phyloP scores from a whole-genome alignment of 495 filamentous ascomycete genomes.

The Entonaema liquescens region DNA sequence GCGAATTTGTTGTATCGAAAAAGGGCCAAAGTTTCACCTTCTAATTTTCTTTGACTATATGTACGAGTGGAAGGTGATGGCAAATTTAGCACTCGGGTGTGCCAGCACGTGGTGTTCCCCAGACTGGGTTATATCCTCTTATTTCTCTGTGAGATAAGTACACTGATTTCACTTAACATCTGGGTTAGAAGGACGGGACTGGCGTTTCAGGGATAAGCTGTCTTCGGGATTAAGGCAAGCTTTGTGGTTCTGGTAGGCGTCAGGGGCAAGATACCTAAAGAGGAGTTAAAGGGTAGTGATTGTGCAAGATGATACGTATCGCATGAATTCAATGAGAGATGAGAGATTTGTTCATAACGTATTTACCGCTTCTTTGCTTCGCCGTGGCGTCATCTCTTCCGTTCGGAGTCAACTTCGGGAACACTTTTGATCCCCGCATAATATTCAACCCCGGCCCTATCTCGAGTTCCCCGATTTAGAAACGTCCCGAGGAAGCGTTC shows the following conservation, averaged over 20 bases:
- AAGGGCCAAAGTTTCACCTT: conserved; percentile 58
- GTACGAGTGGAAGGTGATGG: conserved; percentile 15
- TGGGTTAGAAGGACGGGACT: conserved; percentile 5
- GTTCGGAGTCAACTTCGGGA: neutral
- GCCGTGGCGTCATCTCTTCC: neutral
- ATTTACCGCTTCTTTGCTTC: neutral
- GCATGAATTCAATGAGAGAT: conserved; percentile 3
- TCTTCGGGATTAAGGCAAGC: conserved; percentile 1
- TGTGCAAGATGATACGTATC: conserved; percentile 6
- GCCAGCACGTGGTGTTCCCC: conserved; percentile 15
- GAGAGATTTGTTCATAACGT: neutral
- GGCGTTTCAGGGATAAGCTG: conserved; percentile 14
- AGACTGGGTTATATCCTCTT: conserved; percentile 7
- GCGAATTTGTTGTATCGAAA: conserved; percentile 75
- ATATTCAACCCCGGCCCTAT: neutral
- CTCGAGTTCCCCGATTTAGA: neutral
- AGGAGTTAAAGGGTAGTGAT: neutral
- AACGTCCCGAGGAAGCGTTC: neutral
- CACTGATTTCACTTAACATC: conserved; percentile 1
- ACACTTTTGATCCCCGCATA: neutral
- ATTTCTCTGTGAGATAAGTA: neutral
- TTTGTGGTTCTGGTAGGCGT: conserved; percentile 18
- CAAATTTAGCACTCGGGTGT: conserved; percentile 21
- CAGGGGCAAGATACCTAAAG: conserved; percentile 12
- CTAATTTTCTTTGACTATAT: conserved; percentile 32